Evolutionary conservation across 148 eudicot genomes (phyloP).

Genomic region (Camellia lanceoleosa): DNA sequence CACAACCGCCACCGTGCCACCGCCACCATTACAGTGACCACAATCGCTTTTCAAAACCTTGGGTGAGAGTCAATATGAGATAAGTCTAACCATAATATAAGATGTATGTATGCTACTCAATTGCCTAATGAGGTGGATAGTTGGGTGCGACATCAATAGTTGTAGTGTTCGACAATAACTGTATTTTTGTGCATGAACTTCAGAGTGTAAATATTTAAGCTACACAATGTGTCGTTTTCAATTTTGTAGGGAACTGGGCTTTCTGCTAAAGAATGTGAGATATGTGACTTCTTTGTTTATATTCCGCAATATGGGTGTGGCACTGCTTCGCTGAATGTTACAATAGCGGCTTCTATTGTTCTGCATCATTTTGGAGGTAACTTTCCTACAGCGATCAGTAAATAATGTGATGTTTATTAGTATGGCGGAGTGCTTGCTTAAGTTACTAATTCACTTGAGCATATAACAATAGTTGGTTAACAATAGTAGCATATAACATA

Average conservation of each 20-base stretch:
- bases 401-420: background rate
- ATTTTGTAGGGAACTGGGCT: constrained; percentile 81
- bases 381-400: background rate
- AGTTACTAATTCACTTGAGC: background rate
- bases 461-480: background rate
- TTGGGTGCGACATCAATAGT: background rate
- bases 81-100: too few relatives aligned
- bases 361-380: constrained; percentile 94
- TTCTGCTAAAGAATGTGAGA: constrained; percentile 80
- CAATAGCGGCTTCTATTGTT: constrained; percentile 93
- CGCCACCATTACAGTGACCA: too few relatives aligned
- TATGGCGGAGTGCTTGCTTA: background rate
- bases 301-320: constrained; percentile 99
- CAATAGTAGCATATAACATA: background rate
- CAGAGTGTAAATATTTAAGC: background rate
- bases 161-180: background rate
- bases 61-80: too few relatives aligned
- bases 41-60: too few relatives aligned
- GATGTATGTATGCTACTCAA: background rate
- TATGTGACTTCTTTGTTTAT: constrained; percentile 91
- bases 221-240: background rate
- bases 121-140: background rate
- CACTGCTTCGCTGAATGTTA: constrained; percentile 92
- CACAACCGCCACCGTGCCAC: too few relatives aligned
- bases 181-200: background rate